These are phyloP conservation scores for Immersiporthe knoxdaviesiana DNA, from an alignment of 2,329 filamentous ascomycete genomes.

Conservation along the genomic window DNA sequence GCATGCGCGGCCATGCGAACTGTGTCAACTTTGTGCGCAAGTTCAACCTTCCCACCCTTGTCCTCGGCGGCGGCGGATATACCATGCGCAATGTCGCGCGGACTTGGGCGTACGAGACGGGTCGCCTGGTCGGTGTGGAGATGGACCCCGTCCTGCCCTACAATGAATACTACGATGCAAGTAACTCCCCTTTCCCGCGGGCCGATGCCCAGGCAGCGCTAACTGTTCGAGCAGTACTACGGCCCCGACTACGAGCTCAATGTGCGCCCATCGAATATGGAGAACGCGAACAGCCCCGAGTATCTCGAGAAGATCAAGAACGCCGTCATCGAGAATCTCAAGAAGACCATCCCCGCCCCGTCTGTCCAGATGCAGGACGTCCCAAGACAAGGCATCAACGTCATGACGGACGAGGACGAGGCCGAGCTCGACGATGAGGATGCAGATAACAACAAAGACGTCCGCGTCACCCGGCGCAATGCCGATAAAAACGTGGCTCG, in stretches of 20 bases:
- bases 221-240: slow-evolving; percentile 69
- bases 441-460: slow-evolving; percentile 84
- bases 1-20: slow-evolving; percentile 93
- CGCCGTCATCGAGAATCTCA: slow-evolving; percentile 81
- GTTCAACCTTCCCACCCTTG: slow-evolving; percentile 82
- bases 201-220: slow-evolving; percentile 1
- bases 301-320: slow-evolving; percentile 83
- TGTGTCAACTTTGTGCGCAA: slow-evolving; percentile 92
- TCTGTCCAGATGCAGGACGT: slow-evolving; percentile 90
- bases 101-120: slow-evolving; percentile 97
- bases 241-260: slow-evolving; percentile 89
- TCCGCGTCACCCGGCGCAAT: slow-evolving; percentile 76
- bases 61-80: slow-evolving; percentile 94
- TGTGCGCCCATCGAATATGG: slow-evolving; percentile 84
- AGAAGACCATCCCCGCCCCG: slow-evolving; percentile 82
- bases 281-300: slow-evolving; percentile 84
- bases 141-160: slow-evolving; percentile 86
- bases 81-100: slow-evolving; percentile 96
- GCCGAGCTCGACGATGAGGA: slow-evolving; percentile 71
- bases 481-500: slow-evolving; percentile 80
- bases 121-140: slow-evolving; percentile 79
- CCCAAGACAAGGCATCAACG: slow-evolving; percentile 62
- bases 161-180: slow-evolving; percentile 89
- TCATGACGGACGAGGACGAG: slow-evolving; percentile 68
- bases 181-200: slow-evolving; percentile 28